Evolutionary conservation across 1,284 basidiomycete genomes (phyloP), one percentile per base, ranked within the genome.

Genomic region (Rhizoctonia solani): DNA sequence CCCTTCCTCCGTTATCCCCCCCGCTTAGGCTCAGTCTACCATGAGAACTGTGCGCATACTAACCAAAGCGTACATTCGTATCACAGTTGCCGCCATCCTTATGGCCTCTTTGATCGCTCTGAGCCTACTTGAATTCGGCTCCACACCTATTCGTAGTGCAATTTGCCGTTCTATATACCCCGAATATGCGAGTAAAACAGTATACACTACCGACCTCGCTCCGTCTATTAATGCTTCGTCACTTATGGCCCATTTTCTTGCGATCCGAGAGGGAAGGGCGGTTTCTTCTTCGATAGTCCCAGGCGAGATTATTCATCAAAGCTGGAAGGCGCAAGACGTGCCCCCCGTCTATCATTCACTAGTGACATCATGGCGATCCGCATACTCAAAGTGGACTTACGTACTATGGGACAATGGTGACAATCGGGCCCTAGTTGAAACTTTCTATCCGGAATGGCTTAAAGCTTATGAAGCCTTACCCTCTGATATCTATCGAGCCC

Each of bases 391-490:
- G 19, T 59, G 42, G 42, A 9, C 29, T 16, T 59, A 47, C 23
- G 44, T 59, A 11, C 55, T 47, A 21, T 59, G 55, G 55, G 29
- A 47, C n/a, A 37, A 59, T 21, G 42, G 41, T 6, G 42, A 47
- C 27, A 59, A 59, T 21, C 32, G 46, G 9, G 39, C 42, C 25
- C 44, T 59, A 1, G 55, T 59, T 21, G 27, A 59, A 8, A 47
- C 55, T 2, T 47, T 46, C 13, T 59, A 46, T 19, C 55, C 55
- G 11, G 42, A 46, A 21, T 59, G 55, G 55, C 41, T 16, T 4
- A 46, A 37, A n/a, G 55, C 55, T 4, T 59, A 47, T 42, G 21
- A 47, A 2, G 44, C 55, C 2, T 23, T 59, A 13, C 55, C 55
- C 4, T 47, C 55, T 6, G 42, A 30, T 3, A 47, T 44, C 42